Evolutionary conservation across 148 eudicot species (phyloP), one percentile per base, ranked within the genome.

Genomic region (Camellia granthamiana): DNA sequence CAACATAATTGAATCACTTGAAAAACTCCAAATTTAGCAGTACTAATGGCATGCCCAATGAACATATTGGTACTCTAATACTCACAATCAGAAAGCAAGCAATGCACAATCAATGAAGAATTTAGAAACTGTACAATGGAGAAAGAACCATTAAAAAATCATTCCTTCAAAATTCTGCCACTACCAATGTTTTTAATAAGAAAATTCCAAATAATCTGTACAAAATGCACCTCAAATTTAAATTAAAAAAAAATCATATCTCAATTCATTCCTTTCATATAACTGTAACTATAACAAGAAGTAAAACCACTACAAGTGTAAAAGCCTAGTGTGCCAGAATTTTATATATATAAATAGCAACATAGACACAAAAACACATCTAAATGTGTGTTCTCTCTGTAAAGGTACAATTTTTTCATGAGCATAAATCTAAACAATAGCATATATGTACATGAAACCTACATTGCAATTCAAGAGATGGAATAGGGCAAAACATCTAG

Each of bases 151-250:
- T 7, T 2, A n/a, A 69, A 69, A 44, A 8, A 18, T 23, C 0
- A 63, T n/a, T 41, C 44, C 54, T 44, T 44, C 10, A 69, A 7
- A 0, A 3, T 6, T n/a, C 9, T 63, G 67, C 67, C 67, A 63
- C 10, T 63, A 18, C 38, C 67, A 4, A 63, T 63, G 8, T 5
- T 19, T 5, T 8, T 23, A 18, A 63, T 6, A 63, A n/a, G 11
- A n/a, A 2, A 14, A 58, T 58, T 58, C 61, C 61, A 11, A 58
- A 3, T 58, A 13, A 14, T 7, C 54, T 7, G 23, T 38, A 6
- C 51, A 43, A 43, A 69, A n/a, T 46, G 72, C 16, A 44, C 72
- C 72, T n/a, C 16, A 38, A n/a, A 69, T 69, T 69, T 69, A 43
- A 4, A 44, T 69, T 47, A 44, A 69, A 42, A 69, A 23, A 23